phyloP scores from a whole-genome alignment of 495 filamentous ascomycete species.

The Penicillium paradoxum region DNA sequence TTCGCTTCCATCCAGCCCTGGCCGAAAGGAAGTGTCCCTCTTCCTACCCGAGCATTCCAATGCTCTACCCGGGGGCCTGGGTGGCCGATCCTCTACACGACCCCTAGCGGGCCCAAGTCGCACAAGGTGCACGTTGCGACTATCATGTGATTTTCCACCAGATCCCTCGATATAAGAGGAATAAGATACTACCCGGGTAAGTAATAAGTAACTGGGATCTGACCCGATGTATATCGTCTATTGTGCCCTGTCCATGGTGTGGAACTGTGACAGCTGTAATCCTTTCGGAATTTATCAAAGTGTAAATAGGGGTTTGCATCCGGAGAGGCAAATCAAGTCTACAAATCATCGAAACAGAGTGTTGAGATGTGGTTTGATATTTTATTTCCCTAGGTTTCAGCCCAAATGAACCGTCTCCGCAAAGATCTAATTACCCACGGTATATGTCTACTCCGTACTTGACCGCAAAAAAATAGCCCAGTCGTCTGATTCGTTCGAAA shows the following conservation, averaged over 20 bases:
- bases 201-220: neutral
- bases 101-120: constrained; percentile 8
- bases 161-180: neutral
- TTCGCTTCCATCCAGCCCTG: constrained; percentile 11
- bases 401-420: neutral
- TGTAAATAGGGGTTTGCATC: neutral
- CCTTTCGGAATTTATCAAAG: neutral
- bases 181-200: neutral
- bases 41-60: constrained; percentile 1
- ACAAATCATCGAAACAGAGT: neutral
- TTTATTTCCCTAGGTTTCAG: neutral
- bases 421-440: neutral
- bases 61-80: constrained; percentile 15
- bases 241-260: neutral
- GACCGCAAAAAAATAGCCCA: neutral
- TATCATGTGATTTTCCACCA: constrained; percentile 25
- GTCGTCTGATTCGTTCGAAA: constrained; percentile 11
- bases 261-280: neutral
- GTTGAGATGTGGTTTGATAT: neutral
- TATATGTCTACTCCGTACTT: neutral
- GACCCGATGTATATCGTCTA: neutral
- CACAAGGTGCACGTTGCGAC: constrained; percentile 23
- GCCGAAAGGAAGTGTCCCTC: constrained; percentile 9
- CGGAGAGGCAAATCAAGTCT: neutral
- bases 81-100: constrained; percentile 5